These are phyloP conservation scores for Xylaria sp. DNA, from an alignment of 2,329 filamentous ascomycete genomes.

Conservation along the genomic window DNA sequence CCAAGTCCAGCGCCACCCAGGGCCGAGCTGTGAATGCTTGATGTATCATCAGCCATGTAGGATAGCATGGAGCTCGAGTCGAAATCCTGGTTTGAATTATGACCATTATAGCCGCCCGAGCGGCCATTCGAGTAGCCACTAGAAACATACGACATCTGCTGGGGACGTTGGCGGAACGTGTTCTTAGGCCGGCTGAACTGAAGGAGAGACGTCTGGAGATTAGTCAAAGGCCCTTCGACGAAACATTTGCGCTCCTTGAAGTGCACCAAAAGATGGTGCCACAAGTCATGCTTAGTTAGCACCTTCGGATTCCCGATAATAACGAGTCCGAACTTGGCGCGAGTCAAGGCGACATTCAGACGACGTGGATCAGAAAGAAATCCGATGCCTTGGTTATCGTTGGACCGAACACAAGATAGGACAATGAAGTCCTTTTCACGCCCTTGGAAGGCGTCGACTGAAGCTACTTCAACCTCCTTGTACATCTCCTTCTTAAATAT, in stretches of 20 bases:
- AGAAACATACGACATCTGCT: slow-evolving; percentile 70
- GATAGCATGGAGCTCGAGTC: slow-evolving; percentile 90
- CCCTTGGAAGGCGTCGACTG: slow-evolving; percentile 97
- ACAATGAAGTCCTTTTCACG: slow-evolving; percentile 99
- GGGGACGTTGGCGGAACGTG: slow-evolving; percentile 81
- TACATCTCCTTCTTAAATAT: slow-evolving; percentile 98
- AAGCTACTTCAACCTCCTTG: slow-evolving; percentile 98
- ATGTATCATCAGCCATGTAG: slow-evolving; percentile 96
- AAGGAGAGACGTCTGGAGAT: slow-evolving; percentile 91
- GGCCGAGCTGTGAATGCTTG: slow-evolving; percentile 89
- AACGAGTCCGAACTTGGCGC: slow-evolving; percentile 94
- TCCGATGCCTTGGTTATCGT: slow-evolving; percentile 98
- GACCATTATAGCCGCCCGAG: slow-evolving; percentile 45
- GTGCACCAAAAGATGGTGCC: slow-evolving; percentile 92
- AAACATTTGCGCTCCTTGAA: slow-evolving; percentile 97
- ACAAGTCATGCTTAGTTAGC: slow-evolving; percentile 93
- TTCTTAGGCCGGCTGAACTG: slow-evolving; percentile 96
- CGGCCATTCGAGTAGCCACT: slow-evolving; percentile 39
- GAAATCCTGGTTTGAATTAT: slow-evolving; percentile 54
- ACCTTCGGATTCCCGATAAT: slow-evolving; percentile 98
- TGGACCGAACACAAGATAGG: slow-evolving; percentile 94
- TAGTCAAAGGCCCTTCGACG: slow-evolving; percentile 91
- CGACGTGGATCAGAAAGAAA: slow-evolving; percentile 97
- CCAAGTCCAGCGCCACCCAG: slow-evolving; percentile 80
- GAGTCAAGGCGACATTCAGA: slow-evolving; percentile 94